Conservation (phyloP, 202 grass and related monocot species). For the Setaria viridis region DNA sequence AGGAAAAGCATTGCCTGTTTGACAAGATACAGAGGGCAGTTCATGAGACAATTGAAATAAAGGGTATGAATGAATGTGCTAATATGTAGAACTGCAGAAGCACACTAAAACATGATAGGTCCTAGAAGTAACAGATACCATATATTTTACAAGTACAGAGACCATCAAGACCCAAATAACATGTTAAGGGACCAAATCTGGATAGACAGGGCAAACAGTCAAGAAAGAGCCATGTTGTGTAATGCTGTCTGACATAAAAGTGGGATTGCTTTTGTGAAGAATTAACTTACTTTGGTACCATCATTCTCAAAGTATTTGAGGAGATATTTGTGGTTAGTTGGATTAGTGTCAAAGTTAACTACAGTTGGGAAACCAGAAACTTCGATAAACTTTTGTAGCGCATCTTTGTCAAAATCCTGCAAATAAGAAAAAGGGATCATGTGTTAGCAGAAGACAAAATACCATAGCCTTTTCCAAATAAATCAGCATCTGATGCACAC, state of each 20-base stretch:
- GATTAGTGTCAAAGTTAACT: conserved; percentile 61
- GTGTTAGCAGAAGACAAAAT: not conserved
- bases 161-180: not conserved
- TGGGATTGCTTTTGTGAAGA: not conserved
- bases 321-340: conserved; percentile 72
- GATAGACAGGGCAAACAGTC: not conserved
- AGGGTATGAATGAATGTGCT: not conserved
- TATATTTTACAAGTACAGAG: not conserved
- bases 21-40: conserved; percentile 21
- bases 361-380: conserved; percentile 70
- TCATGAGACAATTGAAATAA: not conserved
- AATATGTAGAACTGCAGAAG: not conserved
- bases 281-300: conserved; percentile 72
- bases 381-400: conserved; percentile 76
- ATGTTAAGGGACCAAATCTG: not conserved
- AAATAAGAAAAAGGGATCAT: conserved; percentile 9
- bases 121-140: not conserved
- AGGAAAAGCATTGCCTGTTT: conserved; percentile 89
- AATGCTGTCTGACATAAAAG: not conserved
- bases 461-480: not conserved
- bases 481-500: not conserved
- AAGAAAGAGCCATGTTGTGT: not conserved
- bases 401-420: conserved; percentile 72
- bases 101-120: not conserved
- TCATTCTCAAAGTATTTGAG: conserved; percentile 68